Evolutionary conservation across 495 filamentous ascomycete genomes (phyloP).

Genomic region (Neohortaea acidophila): DNA sequence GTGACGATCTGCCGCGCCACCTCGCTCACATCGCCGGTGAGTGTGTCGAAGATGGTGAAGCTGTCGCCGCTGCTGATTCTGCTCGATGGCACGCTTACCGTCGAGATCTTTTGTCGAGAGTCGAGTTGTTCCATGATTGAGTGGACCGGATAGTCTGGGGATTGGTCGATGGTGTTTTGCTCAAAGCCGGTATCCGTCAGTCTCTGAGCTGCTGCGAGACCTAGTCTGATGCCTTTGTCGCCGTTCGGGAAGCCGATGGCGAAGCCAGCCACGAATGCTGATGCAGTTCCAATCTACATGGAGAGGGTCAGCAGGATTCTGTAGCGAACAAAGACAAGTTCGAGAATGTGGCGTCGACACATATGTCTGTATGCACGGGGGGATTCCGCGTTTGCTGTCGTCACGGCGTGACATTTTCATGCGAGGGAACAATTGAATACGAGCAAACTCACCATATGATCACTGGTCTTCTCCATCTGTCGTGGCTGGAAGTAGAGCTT

Average conservation of each 20-base stretch:
- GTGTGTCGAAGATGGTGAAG: conserved; percentile 17
- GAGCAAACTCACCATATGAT: conserved; percentile 9
- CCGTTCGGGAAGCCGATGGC: conserved; percentile 12
- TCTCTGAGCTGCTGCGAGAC: conserved; percentile 9
- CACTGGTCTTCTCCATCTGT: conserved; percentile 3
- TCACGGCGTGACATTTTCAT: too few species aligned
- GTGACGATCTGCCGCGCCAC: conserved; percentile 18
- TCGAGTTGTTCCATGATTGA: conserved; percentile 9
- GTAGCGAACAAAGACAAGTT: background rate
- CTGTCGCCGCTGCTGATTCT: conserved; percentile 14
- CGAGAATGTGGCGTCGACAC: too few species aligned
- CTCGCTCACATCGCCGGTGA: conserved; percentile 17
- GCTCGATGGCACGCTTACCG: conserved; percentile 15
- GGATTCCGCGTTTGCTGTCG: too few species aligned
- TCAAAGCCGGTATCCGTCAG: conserved; percentile 9
- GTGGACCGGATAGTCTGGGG: conserved; percentile 11
- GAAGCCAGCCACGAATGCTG: conserved; percentile 16
- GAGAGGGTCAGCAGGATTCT: background rate
- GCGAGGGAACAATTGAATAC: too few species aligned
- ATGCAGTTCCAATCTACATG: conserved; percentile 9
- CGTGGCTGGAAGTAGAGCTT: conserved; percentile 16
- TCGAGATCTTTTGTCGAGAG: conserved; percentile 1
- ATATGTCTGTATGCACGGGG: background rate
- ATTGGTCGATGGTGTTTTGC: conserved; percentile 5
- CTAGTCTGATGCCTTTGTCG: conserved; percentile 11